Percentiles rank a stretch among this genome's conserved stretches.
phyloP scores from a whole-genome alignment of 441 rosid species.

The Rhodomyrtus psidioides region DNA sequence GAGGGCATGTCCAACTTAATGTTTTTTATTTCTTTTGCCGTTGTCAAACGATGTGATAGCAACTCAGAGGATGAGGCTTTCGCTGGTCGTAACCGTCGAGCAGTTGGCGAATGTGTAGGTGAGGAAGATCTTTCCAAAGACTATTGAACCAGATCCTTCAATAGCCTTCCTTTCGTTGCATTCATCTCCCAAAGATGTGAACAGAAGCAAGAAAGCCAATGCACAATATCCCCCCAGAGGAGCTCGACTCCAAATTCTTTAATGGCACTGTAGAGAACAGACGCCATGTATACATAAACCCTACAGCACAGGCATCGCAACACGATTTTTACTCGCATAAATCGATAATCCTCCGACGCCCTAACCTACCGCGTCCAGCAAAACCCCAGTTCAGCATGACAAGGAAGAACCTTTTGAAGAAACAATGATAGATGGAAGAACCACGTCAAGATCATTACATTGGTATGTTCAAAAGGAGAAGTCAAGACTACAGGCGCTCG shows the following conservation, averaged over 20 bases:
- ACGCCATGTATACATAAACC: neutral
- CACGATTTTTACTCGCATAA: too few relatives aligned
- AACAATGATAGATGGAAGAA: too few relatives aligned
- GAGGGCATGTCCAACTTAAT: neutral
- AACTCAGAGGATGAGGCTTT: neutral
- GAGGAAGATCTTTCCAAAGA: neutral
- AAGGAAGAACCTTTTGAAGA: too few relatives aligned
- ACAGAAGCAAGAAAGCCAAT: neutral
- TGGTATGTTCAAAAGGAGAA: too few relatives aligned
- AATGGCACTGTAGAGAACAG: neutral
- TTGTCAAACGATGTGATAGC: neutral
- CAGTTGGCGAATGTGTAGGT: neutral
- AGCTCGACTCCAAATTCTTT: neutral
- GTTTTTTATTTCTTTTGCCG: neutral
- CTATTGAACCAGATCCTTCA: neutral
- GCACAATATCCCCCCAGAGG: neutral
- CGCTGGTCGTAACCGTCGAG: neutral
- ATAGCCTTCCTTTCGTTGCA: neutral
- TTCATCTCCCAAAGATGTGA: neutral
- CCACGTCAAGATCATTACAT: too few relatives aligned
- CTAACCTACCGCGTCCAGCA: too few relatives aligned
- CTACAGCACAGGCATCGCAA: too few relatives aligned
- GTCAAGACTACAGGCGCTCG: too few relatives aligned
- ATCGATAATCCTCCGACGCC: neutral
- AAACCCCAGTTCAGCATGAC: too few relatives aligned